A percentile compares a stretch with the other conserved stretches of the same genome.
Conservation (phyloP, 169 alveolate genomes). For the Plasmodium vivax region DNA sequence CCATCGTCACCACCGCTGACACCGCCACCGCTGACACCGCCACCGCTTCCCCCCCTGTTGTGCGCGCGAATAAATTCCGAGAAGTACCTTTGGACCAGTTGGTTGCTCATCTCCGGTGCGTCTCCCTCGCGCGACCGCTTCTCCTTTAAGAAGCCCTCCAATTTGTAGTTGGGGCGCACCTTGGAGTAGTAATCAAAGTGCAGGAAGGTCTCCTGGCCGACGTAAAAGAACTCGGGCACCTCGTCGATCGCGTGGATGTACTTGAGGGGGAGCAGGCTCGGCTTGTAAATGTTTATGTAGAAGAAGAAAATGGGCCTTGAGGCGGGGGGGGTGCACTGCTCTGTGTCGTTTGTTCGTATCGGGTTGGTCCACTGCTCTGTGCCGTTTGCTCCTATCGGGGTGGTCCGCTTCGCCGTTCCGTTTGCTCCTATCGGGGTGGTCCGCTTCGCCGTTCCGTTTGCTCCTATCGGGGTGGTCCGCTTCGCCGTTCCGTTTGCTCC, state of each 20-base stretch:
- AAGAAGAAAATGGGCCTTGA: constrained; percentile 46
- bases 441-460: too few species aligned
- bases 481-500: too few species aligned
- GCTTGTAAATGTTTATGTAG: constrained; percentile 30
- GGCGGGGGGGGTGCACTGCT: not conserved
- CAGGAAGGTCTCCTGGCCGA: constrained; percentile 4
- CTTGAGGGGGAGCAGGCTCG: constrained; percentile 13
- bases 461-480: too few species aligned
- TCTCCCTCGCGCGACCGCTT: not conserved
- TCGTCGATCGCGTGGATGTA: constrained; percentile 11
- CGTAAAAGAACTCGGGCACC: constrained; percentile 38
- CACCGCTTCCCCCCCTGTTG: too few species aligned
- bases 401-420: too few species aligned
- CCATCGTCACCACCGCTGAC: not conserved
- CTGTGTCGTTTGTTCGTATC: too few species aligned
- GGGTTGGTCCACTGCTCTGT: too few species aligned
- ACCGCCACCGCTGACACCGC: too few species aligned
- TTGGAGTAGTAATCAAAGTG: not conserved
- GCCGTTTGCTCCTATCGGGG: too few species aligned
- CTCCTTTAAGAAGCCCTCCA: constrained; percentile 24
- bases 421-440: too few species aligned
- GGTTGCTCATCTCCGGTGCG: not conserved
- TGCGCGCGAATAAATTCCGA: constrained; percentile 10
- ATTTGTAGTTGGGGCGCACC: not conserved
- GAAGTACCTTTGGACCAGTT: not conserved